Base-by-base conservation (phyloP, 2,329 filamentous ascomycete species). In the Calonectria pauciramosa region DNA sequence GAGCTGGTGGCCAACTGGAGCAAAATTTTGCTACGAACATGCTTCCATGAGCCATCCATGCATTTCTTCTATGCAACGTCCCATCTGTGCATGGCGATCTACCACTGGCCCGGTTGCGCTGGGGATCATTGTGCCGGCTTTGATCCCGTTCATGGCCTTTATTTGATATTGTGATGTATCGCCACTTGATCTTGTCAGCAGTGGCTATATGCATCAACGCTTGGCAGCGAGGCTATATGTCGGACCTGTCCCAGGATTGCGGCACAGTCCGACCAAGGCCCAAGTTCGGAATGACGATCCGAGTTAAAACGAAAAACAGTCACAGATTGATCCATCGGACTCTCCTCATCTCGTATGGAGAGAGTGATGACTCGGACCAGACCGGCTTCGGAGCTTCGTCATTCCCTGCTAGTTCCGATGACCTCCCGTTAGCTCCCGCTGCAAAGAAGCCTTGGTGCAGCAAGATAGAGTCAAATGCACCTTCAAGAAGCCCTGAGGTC, bases 21-120 rank as follows among this genome's bases (percentile, higher is more conserved):
- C 30, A 38, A 44, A 30, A 26, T 56, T 23, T 38, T 51, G 26
- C 23, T 41, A 47, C 70, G 56, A 69, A 64, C 71, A 10, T 64
- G 60, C 60, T 74, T 70, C 67, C 59, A 73, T 38, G 28, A 59
- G 38, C 23, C 13, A 60, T 60, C 66, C 67, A 66, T 73, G 71
- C 71, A 73, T 70, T 23, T 41, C 32, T n/a, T n/a, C 20, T 56
- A 66, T 70, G 67, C 59, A 63, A n/a, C 60, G 28, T 65, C 26
- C 36, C 16, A 72, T 30, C 70, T 52, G 41, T 44, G n/a, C 23
- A 68, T 38, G 10, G 34, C 10, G 23, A 52, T 60, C 52, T 67
- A 23, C 26, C 30, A 36, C 28, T 20, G 36, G 34, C 34, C 36
- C 36, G 34, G 56, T 41, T 16, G 56, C 34, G 56, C 23, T 59